Percentiles rank a stretch among this genome's conserved stretches.
phyloP scores from a whole-genome alignment of 805 yeast species.

The Candida ponderosae region DNA sequence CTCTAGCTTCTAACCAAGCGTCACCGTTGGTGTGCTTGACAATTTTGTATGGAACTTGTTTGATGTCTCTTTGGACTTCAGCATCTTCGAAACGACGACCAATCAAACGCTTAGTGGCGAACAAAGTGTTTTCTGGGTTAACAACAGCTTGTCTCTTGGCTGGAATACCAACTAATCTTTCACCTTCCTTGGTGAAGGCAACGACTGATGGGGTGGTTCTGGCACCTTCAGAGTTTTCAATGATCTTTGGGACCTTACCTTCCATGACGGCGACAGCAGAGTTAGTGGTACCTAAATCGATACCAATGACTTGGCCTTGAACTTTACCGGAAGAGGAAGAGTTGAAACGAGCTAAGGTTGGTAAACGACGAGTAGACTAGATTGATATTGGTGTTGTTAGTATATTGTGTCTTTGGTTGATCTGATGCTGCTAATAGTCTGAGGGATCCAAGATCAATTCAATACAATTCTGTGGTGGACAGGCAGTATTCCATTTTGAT shows the following conservation, averaged over 20 bases:
- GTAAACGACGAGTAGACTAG: slow-evolving; percentile 14
- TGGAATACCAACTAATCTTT: slow-evolving; percentile 55
- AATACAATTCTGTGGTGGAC: too few relatives aligned
- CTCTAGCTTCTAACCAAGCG: slow-evolving; percentile 50
- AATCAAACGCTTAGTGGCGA: slow-evolving; percentile 75
- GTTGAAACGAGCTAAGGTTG: slow-evolving; percentile 34
- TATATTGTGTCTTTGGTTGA: too few relatives aligned
- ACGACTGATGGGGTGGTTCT: slow-evolving; percentile 55
- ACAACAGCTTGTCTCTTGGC: slow-evolving; percentile 77
- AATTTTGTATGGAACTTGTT: slow-evolving; percentile 57
- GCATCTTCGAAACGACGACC: slow-evolving; percentile 66
- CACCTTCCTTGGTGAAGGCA: slow-evolving; percentile 49
- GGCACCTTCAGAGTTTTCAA: slow-evolving; percentile 75
- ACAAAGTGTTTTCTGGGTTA: slow-evolving; percentile 72
- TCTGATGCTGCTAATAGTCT: too few relatives aligned
- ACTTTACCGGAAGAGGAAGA: slow-evolving; percentile 40
- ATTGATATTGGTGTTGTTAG: too few relatives aligned
- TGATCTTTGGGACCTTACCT: slow-evolving; percentile 49
- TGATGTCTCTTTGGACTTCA: slow-evolving; percentile 66
- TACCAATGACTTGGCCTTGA: slow-evolving; percentile 55
- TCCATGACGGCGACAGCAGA: slow-evolving; percentile 66
- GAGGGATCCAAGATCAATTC: too few relatives aligned
- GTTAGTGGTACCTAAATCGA: slow-evolving; percentile 82
- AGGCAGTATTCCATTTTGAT: too few relatives aligned
- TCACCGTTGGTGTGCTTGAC: slow-evolving; percentile 56